Conservation (phyloP, 2,329 filamentous ascomycete species). For the Fusarium sp. region DNA sequence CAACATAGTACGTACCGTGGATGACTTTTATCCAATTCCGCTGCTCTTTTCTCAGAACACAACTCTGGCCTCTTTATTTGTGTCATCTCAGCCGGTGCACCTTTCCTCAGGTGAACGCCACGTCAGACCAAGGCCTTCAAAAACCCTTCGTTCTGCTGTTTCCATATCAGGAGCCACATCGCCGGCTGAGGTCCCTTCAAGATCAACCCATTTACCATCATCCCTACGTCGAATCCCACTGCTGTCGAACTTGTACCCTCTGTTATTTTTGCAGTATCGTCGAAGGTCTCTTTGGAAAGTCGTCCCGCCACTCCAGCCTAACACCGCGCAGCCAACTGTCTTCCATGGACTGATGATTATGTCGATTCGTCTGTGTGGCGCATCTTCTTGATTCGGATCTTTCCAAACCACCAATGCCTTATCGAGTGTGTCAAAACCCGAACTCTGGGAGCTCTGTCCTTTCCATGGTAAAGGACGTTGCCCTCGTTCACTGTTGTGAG, state of each 20-base stretch:
- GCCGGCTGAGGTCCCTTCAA: constrained; percentile 63
- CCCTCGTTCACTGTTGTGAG: constrained; percentile 76
- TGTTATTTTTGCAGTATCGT: constrained; percentile 78
- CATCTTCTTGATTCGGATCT: constrained; percentile 34
- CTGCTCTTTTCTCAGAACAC: not conserved
- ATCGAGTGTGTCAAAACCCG: constrained; percentile 88
- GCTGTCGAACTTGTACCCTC: constrained; percentile 87
- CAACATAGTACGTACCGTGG: not conserved
- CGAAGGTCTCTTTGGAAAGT: constrained; percentile 91
- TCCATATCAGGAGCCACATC: constrained; percentile 70
- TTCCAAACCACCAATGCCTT: constrained; percentile 96
- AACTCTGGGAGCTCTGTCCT: constrained; percentile 55
- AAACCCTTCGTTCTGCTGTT: constrained; percentile 83
- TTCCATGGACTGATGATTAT: constrained; percentile 92
- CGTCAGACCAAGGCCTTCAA: constrained; percentile 77
- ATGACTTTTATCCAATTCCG: not conserved
- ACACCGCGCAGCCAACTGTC: constrained; percentile 86
- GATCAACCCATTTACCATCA: constrained; percentile 76
- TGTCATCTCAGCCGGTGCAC: constrained; percentile 69
- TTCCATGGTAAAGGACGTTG: constrained; percentile 71
- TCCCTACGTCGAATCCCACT: constrained; percentile 79
- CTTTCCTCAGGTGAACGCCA: constrained; percentile 75
- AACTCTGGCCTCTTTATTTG: not conserved
- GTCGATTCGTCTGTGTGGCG: constrained; percentile 83
- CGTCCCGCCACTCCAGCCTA: constrained; percentile 89